Evolutionary conservation across 164 flowering plant species (phyloP).

Genomic region (Taxillus chinensis): DNA sequence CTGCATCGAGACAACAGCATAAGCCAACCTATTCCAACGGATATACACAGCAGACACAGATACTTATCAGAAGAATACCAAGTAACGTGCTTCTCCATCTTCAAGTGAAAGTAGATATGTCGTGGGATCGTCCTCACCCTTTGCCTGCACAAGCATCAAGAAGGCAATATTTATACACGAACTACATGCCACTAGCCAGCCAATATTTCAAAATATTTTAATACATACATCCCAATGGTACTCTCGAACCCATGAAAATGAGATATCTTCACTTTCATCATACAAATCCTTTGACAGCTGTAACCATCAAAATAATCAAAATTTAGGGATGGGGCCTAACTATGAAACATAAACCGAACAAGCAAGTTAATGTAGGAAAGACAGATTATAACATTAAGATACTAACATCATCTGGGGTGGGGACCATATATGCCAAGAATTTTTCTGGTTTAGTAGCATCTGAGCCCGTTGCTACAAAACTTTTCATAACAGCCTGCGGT

Average conservation of each 20-base stretch:
- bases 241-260: constrained; percentile 88
- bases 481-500: constrained; percentile 86
- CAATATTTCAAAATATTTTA: background rate
- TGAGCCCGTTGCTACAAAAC: constrained; percentile 49
- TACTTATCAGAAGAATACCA: constrained; percentile 31
- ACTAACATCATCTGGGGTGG: constrained; percentile 68
- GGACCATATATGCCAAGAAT: constrained; percentile 90
- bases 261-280: constrained; percentile 71
- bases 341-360: background rate
- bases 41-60: background rate
- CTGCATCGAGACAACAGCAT: constrained; percentile 31
- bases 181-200: background rate
- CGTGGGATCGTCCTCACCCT: constrained; percentile 81
- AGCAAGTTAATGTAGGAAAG: background rate
- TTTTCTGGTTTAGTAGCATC: constrained; percentile 71
- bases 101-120: constrained; percentile 75
- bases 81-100: constrained; percentile 68
- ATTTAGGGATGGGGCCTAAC: background rate
- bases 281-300: constrained; percentile 77
- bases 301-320: constrained; percentile 11
- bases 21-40: background rate
- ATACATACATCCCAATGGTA: constrained; percentile 90
- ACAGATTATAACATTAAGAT: background rate
- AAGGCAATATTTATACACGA: constrained; percentile 4
- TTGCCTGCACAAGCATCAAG: constrained; percentile 39